Percentiles rank a stretch among this genome's conserved stretches.
Conservation (phyloP, 208 protist genomes). For the Leishmania tropica region DNA sequence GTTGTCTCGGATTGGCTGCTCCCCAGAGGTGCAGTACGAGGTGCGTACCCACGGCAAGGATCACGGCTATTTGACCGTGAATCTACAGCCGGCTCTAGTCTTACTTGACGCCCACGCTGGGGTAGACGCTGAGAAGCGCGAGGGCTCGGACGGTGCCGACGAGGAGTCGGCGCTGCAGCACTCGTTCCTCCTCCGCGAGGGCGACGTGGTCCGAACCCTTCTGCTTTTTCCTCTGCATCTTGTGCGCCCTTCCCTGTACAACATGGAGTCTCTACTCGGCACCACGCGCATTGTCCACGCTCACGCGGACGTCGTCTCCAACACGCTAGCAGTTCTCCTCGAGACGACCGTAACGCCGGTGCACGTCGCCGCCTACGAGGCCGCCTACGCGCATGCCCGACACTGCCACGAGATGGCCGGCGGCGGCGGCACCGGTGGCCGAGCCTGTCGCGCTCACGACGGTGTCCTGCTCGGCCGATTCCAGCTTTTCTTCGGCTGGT, state of each 20-base stretch:
- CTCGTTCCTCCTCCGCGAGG: constrained; percentile 28
- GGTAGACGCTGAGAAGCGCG: neutral
- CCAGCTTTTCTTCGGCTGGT: constrained; percentile 64
- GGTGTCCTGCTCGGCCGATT: constrained; percentile 62
- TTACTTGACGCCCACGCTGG: constrained; percentile 18
- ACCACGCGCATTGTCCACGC: constrained; percentile 47
- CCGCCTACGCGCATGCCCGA: constrained; percentile 18
- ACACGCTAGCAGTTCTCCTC: constrained; percentile 68
- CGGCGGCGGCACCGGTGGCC: neutral
- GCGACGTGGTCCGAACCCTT: constrained; percentile 59
- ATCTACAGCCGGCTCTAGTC: constrained; percentile 25
- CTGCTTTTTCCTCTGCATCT: constrained; percentile 79
- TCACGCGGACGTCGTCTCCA: constrained; percentile 59
- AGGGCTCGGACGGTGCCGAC: neutral
- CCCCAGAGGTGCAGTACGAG: constrained; percentile 45
- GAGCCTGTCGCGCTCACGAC: neutral
- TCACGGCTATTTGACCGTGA: constrained; percentile 44
- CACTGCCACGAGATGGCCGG: constrained; percentile 7
- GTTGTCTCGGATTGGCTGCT: constrained; percentile 4
- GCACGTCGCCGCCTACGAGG: constrained; percentile 43
- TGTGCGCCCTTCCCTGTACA: constrained; percentile 60
- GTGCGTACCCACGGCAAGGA: constrained; percentile 42
- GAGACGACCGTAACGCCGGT: constrained; percentile 46
- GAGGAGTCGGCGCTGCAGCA: neutral
- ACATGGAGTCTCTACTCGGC: constrained; percentile 54